Evolutionary conservation across 331 rosid genomes (phyloP), one percentile per base, ranked within the genome.

Genomic region (Pyracantha coccinea): DNA sequence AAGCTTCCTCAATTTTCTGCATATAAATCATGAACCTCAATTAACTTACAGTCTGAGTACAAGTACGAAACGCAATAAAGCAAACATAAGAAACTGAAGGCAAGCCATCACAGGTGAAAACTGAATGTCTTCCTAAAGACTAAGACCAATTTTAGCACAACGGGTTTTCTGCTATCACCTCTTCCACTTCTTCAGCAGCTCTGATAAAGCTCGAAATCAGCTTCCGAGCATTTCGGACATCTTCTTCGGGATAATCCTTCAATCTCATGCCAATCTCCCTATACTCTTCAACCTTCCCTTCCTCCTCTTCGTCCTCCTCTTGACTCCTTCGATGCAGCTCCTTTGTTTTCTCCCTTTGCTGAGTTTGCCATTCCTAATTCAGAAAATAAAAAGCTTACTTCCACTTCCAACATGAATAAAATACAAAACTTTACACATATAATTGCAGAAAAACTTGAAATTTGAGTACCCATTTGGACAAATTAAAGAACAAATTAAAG

Each of bases 1-100:
- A 96, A 79, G 97, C 96, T 81, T 88, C 95, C 83, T 87, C 99
- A 75, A 94, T 92, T 87, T 88, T 89, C 99, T 93, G 84, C 84
- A 78, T 41, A 57, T 19, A 35, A 62, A 54, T 24, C 28, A 32
- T 62, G 69, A 24, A 69, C 64, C 27, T 27, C 59, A 7, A 75
- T 33, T 58, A 59, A 41, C 38, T 47, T 38, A 35, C 20, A 50
- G 7, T 7, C 53, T 7, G 31, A 55, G 20, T n/a, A 19, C 16
- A 32, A 33, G 70, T 35, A 33, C 27, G 20, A 65, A 16, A 33
- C 12, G 25, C 69, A 65, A 32, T 9, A 9, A 72, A 62, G 68
- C 54, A 33, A 25, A 58, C 71, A 15, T 71, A 52, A 32, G 32
- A 21, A 63, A 64, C 25, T 45, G 50, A 31, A 41, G 19, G 25